Evolutionary conservation across 2,329 filamentous ascomycete genomes (phyloP).

Genomic region (Xylariaceae sp.): DNA sequence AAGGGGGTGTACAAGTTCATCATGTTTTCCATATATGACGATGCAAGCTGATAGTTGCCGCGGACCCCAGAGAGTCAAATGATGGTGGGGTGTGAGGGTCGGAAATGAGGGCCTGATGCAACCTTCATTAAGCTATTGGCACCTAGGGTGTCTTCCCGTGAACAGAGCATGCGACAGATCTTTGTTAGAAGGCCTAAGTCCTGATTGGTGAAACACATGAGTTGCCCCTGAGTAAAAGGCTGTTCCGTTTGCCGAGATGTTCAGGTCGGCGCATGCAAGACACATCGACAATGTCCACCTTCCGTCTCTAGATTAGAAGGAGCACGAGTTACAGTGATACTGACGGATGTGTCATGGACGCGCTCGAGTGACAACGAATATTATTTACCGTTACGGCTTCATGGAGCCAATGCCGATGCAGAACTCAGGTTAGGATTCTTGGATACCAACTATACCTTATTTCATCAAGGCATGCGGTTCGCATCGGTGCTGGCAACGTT

Average conservation of each 20-base stretch:
- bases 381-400: slow-evolving; percentile 26
- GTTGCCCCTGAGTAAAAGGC: slow-evolving; percentile 38
- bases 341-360: slow-evolving; percentile 21
- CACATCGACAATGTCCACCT: slow-evolving; percentile 37
- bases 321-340: slow-evolving; percentile 30
- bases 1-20: neutral
- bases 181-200: slow-evolving; percentile 18
- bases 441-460: slow-evolving; percentile 16
- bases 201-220: slow-evolving; percentile 33
- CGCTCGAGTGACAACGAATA: slow-evolving; percentile 29
- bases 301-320: slow-evolving; percentile 37
- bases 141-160: slow-evolving; percentile 26
- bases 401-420: slow-evolving; percentile 24
- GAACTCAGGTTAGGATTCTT: slow-evolving; percentile 16
- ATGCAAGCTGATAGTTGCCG: slow-evolving; percentile 34
- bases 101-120: slow-evolving; percentile 35
- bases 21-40: slow-evolving; percentile 17
- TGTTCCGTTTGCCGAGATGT: slow-evolving; percentile 34
- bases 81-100: slow-evolving; percentile 40
- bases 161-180: slow-evolving; percentile 29
- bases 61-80: slow-evolving; percentile 39
- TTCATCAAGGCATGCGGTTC: slow-evolving; percentile 19
- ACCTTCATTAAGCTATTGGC: slow-evolving; percentile 30
- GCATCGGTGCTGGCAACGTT: slow-evolving; percentile 37
- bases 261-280: slow-evolving; percentile 33